phyloP scores from a whole-genome alignment of 2,329 filamentous ascomycete genomes.

The Neocucurbitaria cava region DNA sequence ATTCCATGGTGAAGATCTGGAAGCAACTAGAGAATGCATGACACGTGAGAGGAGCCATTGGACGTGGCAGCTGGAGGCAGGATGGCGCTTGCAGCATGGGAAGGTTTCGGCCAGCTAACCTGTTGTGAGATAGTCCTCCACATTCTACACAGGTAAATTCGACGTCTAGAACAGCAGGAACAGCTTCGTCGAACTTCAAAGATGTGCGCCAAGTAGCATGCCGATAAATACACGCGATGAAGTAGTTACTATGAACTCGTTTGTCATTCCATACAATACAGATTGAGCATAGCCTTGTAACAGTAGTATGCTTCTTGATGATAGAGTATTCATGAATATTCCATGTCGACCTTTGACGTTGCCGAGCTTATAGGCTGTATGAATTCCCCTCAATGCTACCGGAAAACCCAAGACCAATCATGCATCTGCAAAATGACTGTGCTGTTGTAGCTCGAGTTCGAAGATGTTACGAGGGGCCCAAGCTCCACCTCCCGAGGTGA shows the following conservation, averaged over 20 bases:
- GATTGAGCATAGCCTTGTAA: too few species aligned
- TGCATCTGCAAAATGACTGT: not conserved
- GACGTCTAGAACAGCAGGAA: constrained; percentile 2
- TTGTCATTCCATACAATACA: not conserved
- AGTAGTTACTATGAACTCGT: not conserved
- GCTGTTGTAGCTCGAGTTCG: not conserved
- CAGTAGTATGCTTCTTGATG: too few species aligned
- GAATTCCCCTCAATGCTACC: not conserved
- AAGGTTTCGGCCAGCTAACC: constrained; percentile 19
- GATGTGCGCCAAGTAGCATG: not conserved
- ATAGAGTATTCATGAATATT: too few species aligned
- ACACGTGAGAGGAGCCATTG: constrained; percentile 22
- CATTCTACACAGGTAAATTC: constrained; percentile 18
- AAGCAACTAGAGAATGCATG: constrained; percentile 2
- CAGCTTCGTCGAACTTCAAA: not conserved
- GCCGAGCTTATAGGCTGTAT: not conserved
- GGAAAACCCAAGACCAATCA: not conserved
- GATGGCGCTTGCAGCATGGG: constrained; percentile 6
- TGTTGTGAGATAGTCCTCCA: constrained; percentile 10
- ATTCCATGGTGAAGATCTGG: not conserved
- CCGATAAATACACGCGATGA: not conserved
- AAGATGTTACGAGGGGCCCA: constrained; percentile 7
- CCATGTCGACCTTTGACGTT: not conserved
- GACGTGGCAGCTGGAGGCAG: too few species aligned
- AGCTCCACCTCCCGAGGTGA: constrained; percentile 11